phyloP scores from a whole-genome alignment of 768 basidiomycete species.

The Dioszegia aurantiaca region DNA sequence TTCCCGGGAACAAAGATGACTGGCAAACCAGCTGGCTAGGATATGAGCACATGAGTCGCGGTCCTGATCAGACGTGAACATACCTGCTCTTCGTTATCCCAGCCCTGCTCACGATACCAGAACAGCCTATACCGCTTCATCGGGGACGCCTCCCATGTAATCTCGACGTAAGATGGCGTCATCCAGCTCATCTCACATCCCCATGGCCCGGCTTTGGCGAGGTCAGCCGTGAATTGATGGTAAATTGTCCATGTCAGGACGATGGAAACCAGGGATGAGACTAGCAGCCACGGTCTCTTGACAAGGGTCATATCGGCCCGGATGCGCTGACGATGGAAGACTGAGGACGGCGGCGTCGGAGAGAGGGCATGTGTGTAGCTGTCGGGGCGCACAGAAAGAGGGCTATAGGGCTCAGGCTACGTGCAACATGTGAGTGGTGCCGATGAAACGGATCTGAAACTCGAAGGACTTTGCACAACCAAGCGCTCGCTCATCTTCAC shows the following conservation, averaged over 20 bases:
- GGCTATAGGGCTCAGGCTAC: no score
- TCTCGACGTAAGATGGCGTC: slow-evolving; percentile 74
- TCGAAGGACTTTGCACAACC: no score
- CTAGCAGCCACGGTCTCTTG: not conserved
- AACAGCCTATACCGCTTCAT: slow-evolving; percentile 76
- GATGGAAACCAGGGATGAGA: slow-evolving; percentile 4
- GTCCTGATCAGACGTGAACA: slow-evolving; percentile 57
- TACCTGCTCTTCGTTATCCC: slow-evolving; percentile 58
- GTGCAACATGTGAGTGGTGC: no score
- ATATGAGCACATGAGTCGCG: not conserved
- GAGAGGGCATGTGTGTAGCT: no score
- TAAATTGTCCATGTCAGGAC: slow-evolving; percentile 19
- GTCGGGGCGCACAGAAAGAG: no score
- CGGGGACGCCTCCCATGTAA: slow-evolving; percentile 68
- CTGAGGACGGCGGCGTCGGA: no score
- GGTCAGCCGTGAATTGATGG: slow-evolving; percentile 20
- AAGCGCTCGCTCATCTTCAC: no score
- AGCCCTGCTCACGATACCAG: slow-evolving; percentile 84
- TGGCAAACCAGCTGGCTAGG: slow-evolving; percentile 61
- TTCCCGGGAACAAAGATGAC: slow-evolving; percentile 97
- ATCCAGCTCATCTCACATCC: slow-evolving; percentile 50
- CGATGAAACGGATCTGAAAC: not conserved
- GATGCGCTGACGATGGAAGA: no score
- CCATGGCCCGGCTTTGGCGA: slow-evolving; percentile 34
- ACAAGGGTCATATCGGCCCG: not conserved